Percentiles rank a stretch among this genome's conserved stretches.
Conservation (phyloP, 257 asterid genomes). For the Rehmannia glutinosa region DNA sequence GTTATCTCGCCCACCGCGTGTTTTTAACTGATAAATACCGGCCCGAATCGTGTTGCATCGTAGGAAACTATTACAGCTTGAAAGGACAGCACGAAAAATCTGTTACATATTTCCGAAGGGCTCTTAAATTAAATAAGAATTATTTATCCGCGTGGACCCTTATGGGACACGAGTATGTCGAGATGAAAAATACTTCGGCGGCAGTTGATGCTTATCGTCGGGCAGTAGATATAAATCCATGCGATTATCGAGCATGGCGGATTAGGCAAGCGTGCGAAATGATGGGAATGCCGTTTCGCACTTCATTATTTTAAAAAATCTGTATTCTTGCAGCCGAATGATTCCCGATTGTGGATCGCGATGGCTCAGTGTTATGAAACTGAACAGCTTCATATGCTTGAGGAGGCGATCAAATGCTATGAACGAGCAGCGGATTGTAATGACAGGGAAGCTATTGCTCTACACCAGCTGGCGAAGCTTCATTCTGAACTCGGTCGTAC, state of each 20-base stretch:
- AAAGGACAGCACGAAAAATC: constrained; percentile 95
- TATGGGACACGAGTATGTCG: constrained; percentile 96
- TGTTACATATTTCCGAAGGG: constrained; percentile 76
- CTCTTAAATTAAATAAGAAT: constrained; percentile 83
- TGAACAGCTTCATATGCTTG: constrained; percentile 81
- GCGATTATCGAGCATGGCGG: constrained; percentile 99
- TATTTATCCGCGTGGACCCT: constrained; percentile 95
- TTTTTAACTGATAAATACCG: constrained; percentile 78
- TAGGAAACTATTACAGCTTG: constrained; percentile 90
- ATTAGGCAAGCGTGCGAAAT: constrained; percentile 89
- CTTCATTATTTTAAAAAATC: constrained; percentile 91
- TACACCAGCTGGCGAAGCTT: constrained; percentile 79
- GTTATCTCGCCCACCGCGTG: constrained; percentile 93
- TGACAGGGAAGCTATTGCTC: constrained; percentile 86
- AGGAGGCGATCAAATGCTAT: constrained; percentile 89
- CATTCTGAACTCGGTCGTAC: constrained; percentile 56
- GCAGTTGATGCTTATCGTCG: constrained; percentile 96
- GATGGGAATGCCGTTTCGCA: constrained; percentile 92
- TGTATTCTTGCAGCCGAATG: constrained; percentile 82
- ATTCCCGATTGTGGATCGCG: constrained; percentile 93
- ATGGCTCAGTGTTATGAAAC: constrained; percentile 95
- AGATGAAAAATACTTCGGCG: constrained; percentile 95
- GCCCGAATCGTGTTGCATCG: constrained; percentile 90
- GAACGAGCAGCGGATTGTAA: constrained; percentile 71
- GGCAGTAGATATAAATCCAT: constrained; percentile 87